A percentile compares a stretch with the other conserved stretches of the same genome.
Evolutionary conservation across 805 yeast species (phyloP).

Genomic region (Scheffersomyces spartinae): DNA sequence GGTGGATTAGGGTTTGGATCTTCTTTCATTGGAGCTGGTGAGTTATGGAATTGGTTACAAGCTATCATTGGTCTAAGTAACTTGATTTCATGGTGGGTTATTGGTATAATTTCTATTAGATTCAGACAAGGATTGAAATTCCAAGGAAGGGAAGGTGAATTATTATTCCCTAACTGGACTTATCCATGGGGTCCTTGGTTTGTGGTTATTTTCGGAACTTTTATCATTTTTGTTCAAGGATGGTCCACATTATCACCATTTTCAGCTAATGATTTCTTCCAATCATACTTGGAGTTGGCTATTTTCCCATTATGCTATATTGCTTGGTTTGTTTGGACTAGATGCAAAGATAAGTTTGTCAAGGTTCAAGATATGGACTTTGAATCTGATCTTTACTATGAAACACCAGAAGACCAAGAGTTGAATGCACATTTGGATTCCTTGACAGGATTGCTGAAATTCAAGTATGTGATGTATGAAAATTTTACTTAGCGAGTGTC

Average conservation of each 20-base stretch:
- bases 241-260: conserved; percentile 41
- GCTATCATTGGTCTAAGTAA: conserved; percentile 42
- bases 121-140: conserved; percentile 33
- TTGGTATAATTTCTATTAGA: conserved; percentile 37
- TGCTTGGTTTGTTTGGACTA: conserved; percentile 29
- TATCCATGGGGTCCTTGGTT: conserved; percentile 41
- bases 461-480: conserved; percentile 12
- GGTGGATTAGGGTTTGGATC: conserved; percentile 54
- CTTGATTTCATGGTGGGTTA: conserved; percentile 39
- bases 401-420: conserved; percentile 35
- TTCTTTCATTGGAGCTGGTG: conserved; percentile 41
- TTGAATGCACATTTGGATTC: conserved; percentile 24
- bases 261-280: conserved; percentile 29
- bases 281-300: conserved; percentile 33
- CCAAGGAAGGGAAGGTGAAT: conserved; percentile 32
- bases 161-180: conserved; percentile 36
- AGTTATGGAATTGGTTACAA: conserved; percentile 43
- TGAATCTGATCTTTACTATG: conserved; percentile 38
- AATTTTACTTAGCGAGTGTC: background rate
- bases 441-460: conserved; percentile 33
- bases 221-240: conserved; percentile 41
- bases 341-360: conserved; percentile 29
- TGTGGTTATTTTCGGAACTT: conserved; percentile 27
- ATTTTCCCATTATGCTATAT: conserved; percentile 35
- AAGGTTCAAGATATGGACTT: conserved; percentile 39